These are phyloP conservation scores for Fusarium sp. DNA, from an alignment of 2,329 filamentous ascomycete species.

Conservation along the genomic window DNA sequence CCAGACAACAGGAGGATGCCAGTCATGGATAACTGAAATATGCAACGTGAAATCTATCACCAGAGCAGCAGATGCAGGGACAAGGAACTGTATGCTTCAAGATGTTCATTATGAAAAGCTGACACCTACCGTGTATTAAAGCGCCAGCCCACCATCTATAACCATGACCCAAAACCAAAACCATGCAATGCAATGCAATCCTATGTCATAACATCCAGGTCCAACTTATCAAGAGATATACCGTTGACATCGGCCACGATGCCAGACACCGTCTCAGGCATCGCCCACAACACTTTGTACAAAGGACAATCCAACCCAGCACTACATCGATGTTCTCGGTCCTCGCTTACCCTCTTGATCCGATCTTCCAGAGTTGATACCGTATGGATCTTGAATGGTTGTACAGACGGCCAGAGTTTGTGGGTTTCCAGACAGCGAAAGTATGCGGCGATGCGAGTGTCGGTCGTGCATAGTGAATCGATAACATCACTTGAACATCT, in stretches of 20 bases:
- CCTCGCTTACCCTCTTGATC: constrained; percentile 5
- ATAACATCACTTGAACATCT: background rate
- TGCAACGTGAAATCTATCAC: background rate
- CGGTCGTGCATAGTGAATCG: background rate
- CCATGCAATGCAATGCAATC: background rate
- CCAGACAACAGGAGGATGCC: background rate
- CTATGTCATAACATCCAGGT: background rate
- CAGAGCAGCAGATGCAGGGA: background rate
- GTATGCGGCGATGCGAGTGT: constrained; percentile 3
- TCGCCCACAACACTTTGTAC: constrained; percentile 3
- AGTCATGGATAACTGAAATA: background rate
- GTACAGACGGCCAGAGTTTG: background rate
- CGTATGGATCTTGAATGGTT: background rate
- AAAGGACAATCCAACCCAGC: constrained; percentile 3
- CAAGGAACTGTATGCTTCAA: background rate
- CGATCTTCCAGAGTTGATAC: background rate
- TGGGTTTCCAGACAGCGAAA: background rate
- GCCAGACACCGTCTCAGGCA: background rate
- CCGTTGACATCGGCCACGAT: background rate
- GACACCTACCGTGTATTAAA: background rate
- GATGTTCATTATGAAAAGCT: background rate
- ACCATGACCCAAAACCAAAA: background rate
- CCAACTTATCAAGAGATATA: background rate
- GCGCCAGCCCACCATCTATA: background rate
- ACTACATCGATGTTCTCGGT: background rate